Evolutionary conservation across 2,329 filamentous ascomycete genomes (phyloP).

Genomic region (Monosporascus ibericus): DNA sequence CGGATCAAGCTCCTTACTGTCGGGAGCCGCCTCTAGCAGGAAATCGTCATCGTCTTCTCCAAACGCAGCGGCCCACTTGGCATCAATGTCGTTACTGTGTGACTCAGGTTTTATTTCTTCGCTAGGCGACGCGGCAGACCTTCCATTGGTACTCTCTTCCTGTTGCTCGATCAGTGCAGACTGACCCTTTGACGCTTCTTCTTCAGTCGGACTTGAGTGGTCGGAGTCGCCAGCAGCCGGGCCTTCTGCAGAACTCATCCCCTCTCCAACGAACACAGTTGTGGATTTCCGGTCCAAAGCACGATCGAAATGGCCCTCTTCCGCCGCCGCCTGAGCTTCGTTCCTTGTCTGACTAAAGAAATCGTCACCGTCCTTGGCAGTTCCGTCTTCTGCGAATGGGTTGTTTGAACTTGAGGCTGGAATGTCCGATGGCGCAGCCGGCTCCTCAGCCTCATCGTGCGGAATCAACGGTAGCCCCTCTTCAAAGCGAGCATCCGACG

Average conservation of each 20-base stretch:
- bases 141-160: slow-evolving; percentile 13
- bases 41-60: slow-evolving; percentile 63
- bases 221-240: slow-evolving; percentile 13
- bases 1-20: slow-evolving; percentile 49
- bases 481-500: slow-evolving; percentile 56
- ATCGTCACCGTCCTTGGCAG: slow-evolving; percentile 45
- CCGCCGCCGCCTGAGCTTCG: slow-evolving; percentile 20
- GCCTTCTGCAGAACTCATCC: slow-evolving; percentile 2
- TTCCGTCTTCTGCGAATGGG: slow-evolving; percentile 36
- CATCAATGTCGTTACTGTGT: slow-evolving; percentile 53
- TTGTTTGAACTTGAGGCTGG: slow-evolving; percentile 16
- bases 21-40: slow-evolving; percentile 47
- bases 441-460: slow-evolving; percentile 23
- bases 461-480: slow-evolving; percentile 63
- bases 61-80: slow-evolving; percentile 79
- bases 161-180: slow-evolving; percentile 2
- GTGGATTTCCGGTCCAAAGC: slow-evolving; percentile 64
- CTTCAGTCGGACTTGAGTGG: slow-evolving; percentile 17
- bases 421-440: slow-evolving; percentile 20
- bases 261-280: slow-evolving; percentile 52
- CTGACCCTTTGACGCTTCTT: slow-evolving; percentile 5
- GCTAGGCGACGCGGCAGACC: slow-evolving; percentile 14
- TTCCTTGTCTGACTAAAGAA: slow-evolving; percentile 54
- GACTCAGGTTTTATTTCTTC: slow-evolving; percentile 15
- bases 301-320: slow-evolving; percentile 21